Percentiles rank a stretch among this genome's conserved stretches.
These are phyloP conservation scores for Harringtonia aguacate DNA, from an alignment of 2,329 filamentous ascomycete species.

Conservation along the genomic window DNA sequence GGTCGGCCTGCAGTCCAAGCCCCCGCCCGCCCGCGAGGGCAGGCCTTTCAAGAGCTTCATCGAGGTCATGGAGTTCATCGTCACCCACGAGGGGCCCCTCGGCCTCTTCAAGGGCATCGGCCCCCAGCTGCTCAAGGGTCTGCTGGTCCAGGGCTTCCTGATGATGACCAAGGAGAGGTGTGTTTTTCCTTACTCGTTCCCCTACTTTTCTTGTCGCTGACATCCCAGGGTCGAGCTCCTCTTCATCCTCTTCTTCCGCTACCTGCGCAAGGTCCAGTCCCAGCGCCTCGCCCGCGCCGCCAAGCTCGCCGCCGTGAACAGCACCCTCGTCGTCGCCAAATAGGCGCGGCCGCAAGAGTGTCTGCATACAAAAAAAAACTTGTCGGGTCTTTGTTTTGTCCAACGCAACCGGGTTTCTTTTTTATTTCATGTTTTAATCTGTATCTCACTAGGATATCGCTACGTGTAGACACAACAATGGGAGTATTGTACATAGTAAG, in stretches of 20 bases:
- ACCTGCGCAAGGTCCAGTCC: constrained; percentile 59
- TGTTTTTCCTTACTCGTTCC: constrained; percentile 12
- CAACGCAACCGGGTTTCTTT: no score
- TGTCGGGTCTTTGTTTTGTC: background rate
- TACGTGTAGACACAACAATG: background rate
- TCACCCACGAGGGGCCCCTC: constrained; percentile 71
- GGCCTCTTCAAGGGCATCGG: constrained; percentile 96
- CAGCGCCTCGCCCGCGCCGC: constrained; percentile 60
- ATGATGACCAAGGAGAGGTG: constrained; percentile 99
- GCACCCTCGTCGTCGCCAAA: constrained; percentile 19
- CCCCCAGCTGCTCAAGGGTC: constrained; percentile 84
- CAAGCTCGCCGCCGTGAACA: constrained; percentile 48
- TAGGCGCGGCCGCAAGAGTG: constrained; percentile 10
- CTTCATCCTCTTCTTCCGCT: constrained; percentile 79
- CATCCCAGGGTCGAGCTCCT: constrained; percentile 65
- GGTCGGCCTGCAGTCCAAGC: constrained; percentile 88
- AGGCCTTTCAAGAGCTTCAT: constrained; percentile 89
- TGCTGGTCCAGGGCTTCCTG: constrained; percentile 86
- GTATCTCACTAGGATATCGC: background rate
- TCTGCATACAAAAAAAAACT: no score
- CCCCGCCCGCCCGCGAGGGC: constrained; percentile 70
- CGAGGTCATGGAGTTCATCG: constrained; percentile 91
- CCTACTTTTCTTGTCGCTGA: background rate
- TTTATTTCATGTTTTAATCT: background rate
- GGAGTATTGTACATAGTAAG: background rate